These are phyloP conservation scores for Apostasia shenzhenica DNA, from an alignment of 106 monocot genomes.

Conservation along the genomic window DNA sequence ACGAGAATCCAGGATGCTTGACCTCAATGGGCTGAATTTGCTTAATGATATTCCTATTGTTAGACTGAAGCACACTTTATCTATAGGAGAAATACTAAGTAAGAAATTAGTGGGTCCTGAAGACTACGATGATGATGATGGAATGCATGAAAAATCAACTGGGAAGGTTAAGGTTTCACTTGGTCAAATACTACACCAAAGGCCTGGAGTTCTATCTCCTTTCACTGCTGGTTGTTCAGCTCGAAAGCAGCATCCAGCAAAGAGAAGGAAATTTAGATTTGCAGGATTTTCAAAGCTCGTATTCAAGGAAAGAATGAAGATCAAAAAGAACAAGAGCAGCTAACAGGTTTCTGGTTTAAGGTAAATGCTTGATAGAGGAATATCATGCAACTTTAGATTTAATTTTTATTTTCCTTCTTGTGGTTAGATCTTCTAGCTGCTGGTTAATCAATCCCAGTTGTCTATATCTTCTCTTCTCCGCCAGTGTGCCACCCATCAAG, in stretches of 20 bases:
- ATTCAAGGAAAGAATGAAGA: slow-evolving; percentile 36
- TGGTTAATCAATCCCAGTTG: too few relatives aligned
- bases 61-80: slow-evolving; percentile 38
- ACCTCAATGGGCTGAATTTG: slow-evolving; percentile 19
- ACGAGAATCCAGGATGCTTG: slow-evolving; percentile 28
- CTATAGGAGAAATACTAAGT: slow-evolving; percentile 83
- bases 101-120: slow-evolving; percentile 54
- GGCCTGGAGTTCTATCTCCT: slow-evolving; percentile 19
- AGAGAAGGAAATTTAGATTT: slow-evolving; percentile 62
- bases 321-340: slow-evolving; percentile 37
- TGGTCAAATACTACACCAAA: slow-evolving; percentile 62
- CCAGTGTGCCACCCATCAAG: too few relatives aligned
- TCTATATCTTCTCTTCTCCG: too few relatives aligned
- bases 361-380: too few relatives aligned
- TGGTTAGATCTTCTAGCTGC: too few relatives aligned
- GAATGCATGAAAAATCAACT: slow-evolving; percentile 4
- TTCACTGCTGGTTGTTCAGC: neutral
- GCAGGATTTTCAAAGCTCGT: slow-evolving; percentile 40
- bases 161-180: slow-evolving; percentile 42
- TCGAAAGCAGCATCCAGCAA: slow-evolving; percentile 28
- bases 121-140: slow-evolving; percentile 24
- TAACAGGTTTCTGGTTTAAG: neutral
- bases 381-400: too few relatives aligned
- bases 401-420: too few relatives aligned
- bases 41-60: slow-evolving; percentile 18